Percentiles rank a stretch among this genome's conserved stretches.
phyloP scores from a whole-genome alignment of 305 asterid genomes.

The Fraxinus greggii region DNA sequence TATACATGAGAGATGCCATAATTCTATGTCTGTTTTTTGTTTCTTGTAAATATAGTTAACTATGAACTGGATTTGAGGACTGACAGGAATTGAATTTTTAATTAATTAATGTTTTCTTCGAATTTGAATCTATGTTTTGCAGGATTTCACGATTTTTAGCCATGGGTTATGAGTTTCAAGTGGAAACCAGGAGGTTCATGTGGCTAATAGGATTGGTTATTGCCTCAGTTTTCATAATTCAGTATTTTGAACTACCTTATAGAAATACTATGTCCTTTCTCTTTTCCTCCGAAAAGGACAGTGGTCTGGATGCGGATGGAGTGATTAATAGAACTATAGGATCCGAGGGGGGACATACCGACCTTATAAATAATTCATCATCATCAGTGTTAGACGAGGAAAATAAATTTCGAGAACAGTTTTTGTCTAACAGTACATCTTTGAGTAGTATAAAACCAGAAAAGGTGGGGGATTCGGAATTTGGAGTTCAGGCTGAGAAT shows the following conservation, averaged over 20 bases:
- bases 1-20: background rate
- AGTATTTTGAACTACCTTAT: constrained; percentile 58
- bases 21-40: background rate
- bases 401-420: background rate
- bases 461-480: background rate
- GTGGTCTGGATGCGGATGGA: background rate
- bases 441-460: constrained; percentile 24
- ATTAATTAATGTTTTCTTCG: background rate
- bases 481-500: background rate
- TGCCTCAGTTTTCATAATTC: constrained; percentile 46
- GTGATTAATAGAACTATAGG: background rate
- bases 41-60: background rate
- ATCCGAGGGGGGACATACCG: background rate
- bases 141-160: constrained; percentile 12
- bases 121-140: constrained; percentile 9
- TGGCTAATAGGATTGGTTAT: constrained; percentile 50
- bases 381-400: background rate
- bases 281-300: constrained; percentile 32
- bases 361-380: constrained; percentile 1
- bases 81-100: background rate
- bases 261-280: constrained; percentile 42
- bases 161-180: constrained; percentile 34
- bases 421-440: background rate
- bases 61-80: background rate
- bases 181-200: constrained; percentile 46